Evolutionary conservation across 805 yeast species (phyloP).

Genomic region (Candida sonorensis): DNA sequence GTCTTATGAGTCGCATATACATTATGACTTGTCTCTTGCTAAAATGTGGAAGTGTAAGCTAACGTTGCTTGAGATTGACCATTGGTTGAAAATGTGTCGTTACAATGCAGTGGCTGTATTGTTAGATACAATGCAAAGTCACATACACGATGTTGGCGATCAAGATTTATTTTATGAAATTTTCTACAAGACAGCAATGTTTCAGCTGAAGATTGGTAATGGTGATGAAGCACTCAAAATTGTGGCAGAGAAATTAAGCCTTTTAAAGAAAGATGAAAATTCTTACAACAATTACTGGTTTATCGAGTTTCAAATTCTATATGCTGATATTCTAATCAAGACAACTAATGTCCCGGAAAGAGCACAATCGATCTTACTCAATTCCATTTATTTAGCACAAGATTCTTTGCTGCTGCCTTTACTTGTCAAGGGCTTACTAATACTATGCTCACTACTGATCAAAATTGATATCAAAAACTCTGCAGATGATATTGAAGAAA

Average conservation of each 20-base stretch:
- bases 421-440: constrained; percentile 39
- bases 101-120: constrained; percentile 29
- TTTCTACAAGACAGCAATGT: constrained; percentile 17
- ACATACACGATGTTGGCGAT: constrained; percentile 28
- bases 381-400: constrained; percentile 42
- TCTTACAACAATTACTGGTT: constrained; percentile 35
- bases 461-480: constrained; percentile 26
- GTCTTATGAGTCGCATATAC: constrained; percentile 20
- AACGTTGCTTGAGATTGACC: constrained; percentile 32
- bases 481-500: constrained; percentile 32
- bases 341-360: constrained; percentile 38
- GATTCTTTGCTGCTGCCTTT: constrained; percentile 38
- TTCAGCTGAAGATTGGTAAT: constrained; percentile 17
- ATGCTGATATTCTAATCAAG: constrained; percentile 36
- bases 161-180: constrained; percentile 24
- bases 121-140: constrained; percentile 23
- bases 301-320: constrained; percentile 40
- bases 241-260: constrained; percentile 14
- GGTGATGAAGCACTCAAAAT: constrained; percentile 16
- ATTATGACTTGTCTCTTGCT: constrained; percentile 31
- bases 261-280: constrained; percentile 16
- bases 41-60: constrained; percentile 35
- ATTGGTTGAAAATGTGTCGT: constrained; percentile 34
- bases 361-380: constrained; percentile 42
- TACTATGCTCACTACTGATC: constrained; percentile 39